Base-by-base conservation (phyloP, 2,329 filamentous ascomycete genomes). In the Talaromyces amestolkiae region DNA sequence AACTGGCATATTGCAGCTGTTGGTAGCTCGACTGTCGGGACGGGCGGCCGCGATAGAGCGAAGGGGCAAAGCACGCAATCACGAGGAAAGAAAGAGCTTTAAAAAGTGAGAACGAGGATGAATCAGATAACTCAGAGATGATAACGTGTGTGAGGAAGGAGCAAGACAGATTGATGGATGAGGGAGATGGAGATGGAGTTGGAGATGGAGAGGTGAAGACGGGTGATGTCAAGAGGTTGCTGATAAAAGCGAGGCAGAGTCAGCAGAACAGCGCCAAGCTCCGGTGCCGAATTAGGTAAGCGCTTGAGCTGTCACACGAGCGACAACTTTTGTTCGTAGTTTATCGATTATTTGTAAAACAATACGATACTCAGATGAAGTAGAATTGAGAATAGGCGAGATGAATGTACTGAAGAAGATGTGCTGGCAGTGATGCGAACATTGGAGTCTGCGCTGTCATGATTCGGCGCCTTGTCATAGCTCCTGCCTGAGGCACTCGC, bases 1-100 rank as follows among this genome's bases (percentile, higher is more conserved):
- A 71, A 77, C 74, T 70, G 80, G 79, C 80, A 82, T 82, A 68
- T 76, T 75, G 69, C 72, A 76, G 72, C 68, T 75, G 45, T 37
- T 43, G 33, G 49, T 24, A 56, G 58, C 58, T 75, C 69, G 70
- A 72, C 67, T 72, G 66, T 41, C 56, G 61, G 39, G 65, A 65
- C 31, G 43, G 62, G 56, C 39, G 51, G 15, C 45, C 39, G 56
- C 49, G 45, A 35, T 47, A 45, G 59, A 51, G 41, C n/a, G 58
- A 58, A 60, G 43, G 60, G 58, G 47, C 49, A 45, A 47, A 19
- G 19, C 58, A 61, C 37, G 65, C 35, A 60, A 60, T 43, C 59
- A 54, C 58, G 37, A 37, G 24, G 10, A 37, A 19, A 11, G 27
- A n/a, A 35, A 37, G 17, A 63, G 31, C 45, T 56, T 41, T 43